phyloP scores from a whole-genome alignment of 192 early-diverging fungal species.

The Mortierella alpina region DNA sequence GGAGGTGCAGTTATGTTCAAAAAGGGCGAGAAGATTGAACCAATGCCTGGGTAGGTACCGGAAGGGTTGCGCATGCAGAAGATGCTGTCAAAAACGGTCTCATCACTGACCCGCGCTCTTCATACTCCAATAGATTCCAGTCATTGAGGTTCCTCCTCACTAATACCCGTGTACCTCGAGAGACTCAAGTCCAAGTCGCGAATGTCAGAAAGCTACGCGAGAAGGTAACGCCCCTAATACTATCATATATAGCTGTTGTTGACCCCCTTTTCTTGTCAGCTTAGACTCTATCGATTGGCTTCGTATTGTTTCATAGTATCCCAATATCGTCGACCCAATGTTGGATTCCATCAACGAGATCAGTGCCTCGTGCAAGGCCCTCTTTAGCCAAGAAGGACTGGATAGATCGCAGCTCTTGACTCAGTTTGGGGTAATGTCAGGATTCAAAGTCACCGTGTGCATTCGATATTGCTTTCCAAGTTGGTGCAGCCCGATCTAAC shows the following conservation, averaged over 20 bases:
- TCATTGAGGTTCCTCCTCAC: slow-evolving; percentile 85
- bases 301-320: slow-evolving; percentile 39
- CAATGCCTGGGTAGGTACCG: slow-evolving; percentile 44
- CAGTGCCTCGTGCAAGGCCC: slow-evolving; percentile 47
- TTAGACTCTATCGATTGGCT: background rate
- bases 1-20: slow-evolving; percentile 65
- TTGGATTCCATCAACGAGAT: slow-evolving; percentile 77
- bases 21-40: slow-evolving; percentile 49
- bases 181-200: slow-evolving; percentile 88
- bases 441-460: background rate
- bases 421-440: slow-evolving; percentile 33
- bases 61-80: background rate
- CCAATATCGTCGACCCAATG: slow-evolving; percentile 69
- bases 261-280: background rate
- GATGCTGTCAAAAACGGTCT: background rate
- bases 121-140: slow-evolving; percentile 56
- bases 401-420: slow-evolving; percentile 23
- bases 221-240: slow-evolving; percentile 31
- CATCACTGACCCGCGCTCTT: background rate
- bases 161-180: slow-evolving; percentile 90
- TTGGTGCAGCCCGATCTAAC: background rate
- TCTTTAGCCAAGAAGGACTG: slow-evolving; percentile 34
- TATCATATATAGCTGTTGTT: background rate
- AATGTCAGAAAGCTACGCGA: slow-evolving; percentile 73
- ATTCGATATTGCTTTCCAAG: background rate